These are phyloP conservation scores for Penicillium vulpinum DNA, from an alignment of 2,329 filamentous ascomycete species.

Conservation along the genomic window DNA sequence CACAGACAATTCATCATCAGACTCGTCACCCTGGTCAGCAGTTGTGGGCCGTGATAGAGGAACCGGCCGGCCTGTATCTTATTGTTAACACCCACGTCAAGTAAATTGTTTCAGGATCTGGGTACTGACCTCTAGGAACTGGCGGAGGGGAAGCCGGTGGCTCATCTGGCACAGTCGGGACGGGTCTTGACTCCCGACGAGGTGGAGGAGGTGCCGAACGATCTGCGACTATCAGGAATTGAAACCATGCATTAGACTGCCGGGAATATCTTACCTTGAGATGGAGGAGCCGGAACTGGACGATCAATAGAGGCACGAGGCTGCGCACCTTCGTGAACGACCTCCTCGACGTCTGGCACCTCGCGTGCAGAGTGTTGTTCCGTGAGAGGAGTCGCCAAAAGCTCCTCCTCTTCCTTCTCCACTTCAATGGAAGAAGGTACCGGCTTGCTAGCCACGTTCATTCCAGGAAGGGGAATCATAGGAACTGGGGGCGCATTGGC, in stretches of 20 bases:
- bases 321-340: constrained; percentile 34
- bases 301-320: constrained; percentile 43
- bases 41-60: constrained; percentile 60
- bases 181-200: constrained; percentile 40
- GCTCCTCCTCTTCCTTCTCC: constrained; percentile 54
- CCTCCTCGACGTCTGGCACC: constrained; percentile 58
- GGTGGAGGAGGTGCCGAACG: constrained; percentile 49
- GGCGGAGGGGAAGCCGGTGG: constrained; percentile 39
- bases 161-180: constrained; percentile 39
- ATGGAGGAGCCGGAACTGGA: constrained; percentile 44
- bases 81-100: constrained; percentile 25
- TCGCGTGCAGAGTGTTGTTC: constrained; percentile 47
- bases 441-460: constrained; percentile 55
- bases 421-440: constrained; percentile 46
- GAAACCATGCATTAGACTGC: not conserved
- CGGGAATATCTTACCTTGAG: constrained; percentile 51
- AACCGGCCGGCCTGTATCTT: constrained; percentile 60
- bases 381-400: constrained; percentile 43
- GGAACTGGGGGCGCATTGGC: constrained; percentile 48
- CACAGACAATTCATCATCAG: constrained; percentile 79
- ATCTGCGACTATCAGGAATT: constrained; percentile 33
- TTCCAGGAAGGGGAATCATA: constrained; percentile 68
- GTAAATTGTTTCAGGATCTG: not conserved
- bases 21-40: constrained; percentile 76
- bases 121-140: constrained; percentile 58